Evolutionary conservation across 306 rosid species (phyloP), one percentile per base, ranked within the genome.

Genomic region (Heteromeles arbutifolia): DNA sequence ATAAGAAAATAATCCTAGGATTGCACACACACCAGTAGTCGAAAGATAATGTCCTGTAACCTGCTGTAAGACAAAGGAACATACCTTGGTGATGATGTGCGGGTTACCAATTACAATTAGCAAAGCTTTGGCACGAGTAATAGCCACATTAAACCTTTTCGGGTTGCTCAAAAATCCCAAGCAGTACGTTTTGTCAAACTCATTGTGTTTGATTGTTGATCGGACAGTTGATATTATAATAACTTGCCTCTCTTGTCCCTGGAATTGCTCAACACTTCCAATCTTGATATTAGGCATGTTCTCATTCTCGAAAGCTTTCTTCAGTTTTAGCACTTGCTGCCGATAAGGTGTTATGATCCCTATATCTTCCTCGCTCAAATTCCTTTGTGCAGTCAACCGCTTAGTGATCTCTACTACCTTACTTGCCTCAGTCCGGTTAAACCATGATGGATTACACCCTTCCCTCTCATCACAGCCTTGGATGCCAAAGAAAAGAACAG

Each of bases 381-480:
- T 84, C 64, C 88, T 89, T 67, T 61, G 76, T 4, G 81, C 72
- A 37, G 79, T 85, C 80, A 95, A 79, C 78, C 54, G 85, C 77
- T 64, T 81, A 34, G 87, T 82, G 31, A 88, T 58, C 74, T 92
- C 97, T 28, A 85, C 83, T 59, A 90, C 97, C 84, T 92, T 95
- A 77, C 97, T 92, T 31, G 83, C 97, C 86, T 95, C 97, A 6
- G 90, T 82, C 78, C 99, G 82, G 82, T 95, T 95, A 82, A 95
- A 95, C 99, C 97, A 95, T n/a, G 99, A 95, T 18, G 99, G 99
- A 76, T 95, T 95, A 74, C 82, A 89, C 67, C 97, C 99, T 83
- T 95, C 97, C 77, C 99, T 88, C 86, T 95, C 99, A 81, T 95
- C 99, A 25, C 93, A 90, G 53, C 99, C 99, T 88, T 95, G 97